Percentiles rank a stretch among this genome's conserved stretches.
These are phyloP conservation scores for Phlyctochytrium planicorne DNA, from an alignment of 192 early-diverging fungal species.

Conservation along the genomic window DNA sequence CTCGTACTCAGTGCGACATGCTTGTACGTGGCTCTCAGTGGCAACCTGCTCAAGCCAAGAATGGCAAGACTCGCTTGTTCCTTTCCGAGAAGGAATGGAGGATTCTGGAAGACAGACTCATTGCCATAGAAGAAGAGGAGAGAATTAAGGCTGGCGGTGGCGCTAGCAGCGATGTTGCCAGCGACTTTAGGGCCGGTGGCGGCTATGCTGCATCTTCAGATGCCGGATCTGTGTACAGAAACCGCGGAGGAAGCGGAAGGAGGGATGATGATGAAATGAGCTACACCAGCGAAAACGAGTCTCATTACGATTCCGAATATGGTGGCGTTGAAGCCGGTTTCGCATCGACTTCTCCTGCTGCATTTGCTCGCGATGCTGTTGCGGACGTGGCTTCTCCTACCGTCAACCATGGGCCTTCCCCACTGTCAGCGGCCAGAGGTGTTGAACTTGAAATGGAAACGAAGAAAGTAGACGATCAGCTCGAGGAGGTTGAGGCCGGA, in stretches of 20 bases:
- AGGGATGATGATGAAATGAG: constrained; percentile 22
- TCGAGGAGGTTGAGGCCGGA: neutral
- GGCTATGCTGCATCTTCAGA: neutral
- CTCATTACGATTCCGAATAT: constrained; percentile 50
- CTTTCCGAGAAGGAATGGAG: constrained; percentile 80
- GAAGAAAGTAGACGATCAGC: constrained; percentile 9
- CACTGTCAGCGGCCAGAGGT: constrained; percentile 1
- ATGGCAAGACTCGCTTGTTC: constrained; percentile 58
- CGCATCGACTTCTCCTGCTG: neutral
- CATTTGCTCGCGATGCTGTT: neutral
- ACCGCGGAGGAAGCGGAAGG: neutral
- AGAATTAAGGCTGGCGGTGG: neutral
- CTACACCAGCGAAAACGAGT: constrained; percentile 26
- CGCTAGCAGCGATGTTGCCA: constrained; percentile 16
- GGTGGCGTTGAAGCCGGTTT: constrained; percentile 17
- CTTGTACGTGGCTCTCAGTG: constrained; percentile 27
- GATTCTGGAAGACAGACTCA: constrained; percentile 76
- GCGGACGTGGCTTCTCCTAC: neutral
- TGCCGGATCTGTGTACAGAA: constrained; percentile 17
- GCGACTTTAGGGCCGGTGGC: constrained; percentile 18
- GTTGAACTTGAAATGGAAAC: neutral
- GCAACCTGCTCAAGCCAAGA: constrained; percentile 25
- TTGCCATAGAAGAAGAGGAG: constrained; percentile 66
- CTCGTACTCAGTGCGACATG: constrained; percentile 27
- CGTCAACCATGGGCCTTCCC: neutral